Conservation (phyloP, 768 basidiomycete genomes). For the Saitozyma sp. region DNA sequence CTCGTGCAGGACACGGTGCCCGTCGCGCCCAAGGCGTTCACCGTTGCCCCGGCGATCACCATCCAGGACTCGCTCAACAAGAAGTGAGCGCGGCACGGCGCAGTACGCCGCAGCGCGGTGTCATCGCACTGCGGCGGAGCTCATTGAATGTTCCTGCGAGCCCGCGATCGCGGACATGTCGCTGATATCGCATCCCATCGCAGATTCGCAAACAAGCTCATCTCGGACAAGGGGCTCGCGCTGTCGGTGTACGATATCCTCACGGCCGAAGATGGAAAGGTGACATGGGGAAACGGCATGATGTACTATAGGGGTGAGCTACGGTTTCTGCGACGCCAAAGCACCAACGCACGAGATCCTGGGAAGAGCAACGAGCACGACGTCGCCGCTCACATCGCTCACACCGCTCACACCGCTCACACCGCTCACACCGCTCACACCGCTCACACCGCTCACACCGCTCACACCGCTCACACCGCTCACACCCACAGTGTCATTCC, state of each 20-base stretch:
- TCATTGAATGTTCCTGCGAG: not conserved
- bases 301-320: slow-evolving; percentile 85
- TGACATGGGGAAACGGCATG: slow-evolving; percentile 90
- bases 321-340: not conserved
- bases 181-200: not conserved
- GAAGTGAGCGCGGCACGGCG: slow-evolving; percentile 56
- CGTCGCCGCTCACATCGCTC: too few species aligned
- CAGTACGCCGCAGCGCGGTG: too few species aligned
- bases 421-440: slow-evolving; percentile 2
- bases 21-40: slow-evolving; percentile 84
- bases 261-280: slow-evolving; percentile 84
- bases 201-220: slow-evolving; percentile 71
- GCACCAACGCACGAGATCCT: not conserved
- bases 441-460: too few species aligned
- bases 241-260: slow-evolving; percentile 85
- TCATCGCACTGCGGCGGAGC: too few species aligned
- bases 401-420: too few species aligned
- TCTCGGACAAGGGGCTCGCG: slow-evolving; percentile 88
- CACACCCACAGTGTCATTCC: slow-evolving; percentile 67
- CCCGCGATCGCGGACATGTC: not conserved
- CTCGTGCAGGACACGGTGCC: slow-evolving; percentile 77
- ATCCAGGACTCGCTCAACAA: slow-evolving; percentile 85
- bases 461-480: not conserved
- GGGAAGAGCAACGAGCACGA: too few species aligned
- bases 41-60: slow-evolving; percentile 71